Base-by-base conservation (phyloP, 2,329 filamentous ascomycete species). In the Aaosphaeria pasadenensis region DNA sequence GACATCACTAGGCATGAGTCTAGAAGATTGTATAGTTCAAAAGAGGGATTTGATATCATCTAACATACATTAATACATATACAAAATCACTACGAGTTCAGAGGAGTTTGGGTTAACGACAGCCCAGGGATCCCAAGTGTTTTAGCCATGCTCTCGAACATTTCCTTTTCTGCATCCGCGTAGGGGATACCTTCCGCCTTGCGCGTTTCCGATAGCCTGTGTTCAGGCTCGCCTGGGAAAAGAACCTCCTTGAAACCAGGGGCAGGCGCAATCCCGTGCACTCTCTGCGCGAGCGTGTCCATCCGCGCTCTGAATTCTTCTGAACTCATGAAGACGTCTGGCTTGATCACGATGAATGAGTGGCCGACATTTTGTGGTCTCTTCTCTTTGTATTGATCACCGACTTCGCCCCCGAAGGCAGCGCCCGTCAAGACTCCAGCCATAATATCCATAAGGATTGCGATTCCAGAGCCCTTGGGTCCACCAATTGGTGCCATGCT, bases 401-500 rank as follows among this genome's bases (percentile, higher is more conserved):
- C 33, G 13, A 36, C 33, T 11, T 36, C 33, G 9, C 33, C 33
- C 9, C 33, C 33, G 13, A 36, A 36, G 13, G 33, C 33, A 11
- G 33, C 33, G 9, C 33, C 33, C 13, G 33, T 11, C 33, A 36
- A 13, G 9, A 36, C 33, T 11, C 33, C 33, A 13, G 33, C 9
- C 33, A 36, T 36, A 11, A 36, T 13, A 36, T 36, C 33, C 33
- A 36, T 36, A 36, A 48, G 31, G 17, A 55, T 54, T 4, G 53
- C 53, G 5, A 55, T 17, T 9, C 51, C 53, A 13, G 48, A 49
- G 3, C 53, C 53, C 35, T 55, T 55, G 2, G 53, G 51, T 6
- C 53, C 53, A 9, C 51, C 53, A 29, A 55, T 55, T 2, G 53
- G 53, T 31, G 55, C 42, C 47, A 63, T 50, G 5, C 52, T 49